Evolutionary conservation across 768 basidiomycete species (phyloP), one percentile per base, ranked within the genome.

Genomic region (Tubosaeta sp.): DNA sequence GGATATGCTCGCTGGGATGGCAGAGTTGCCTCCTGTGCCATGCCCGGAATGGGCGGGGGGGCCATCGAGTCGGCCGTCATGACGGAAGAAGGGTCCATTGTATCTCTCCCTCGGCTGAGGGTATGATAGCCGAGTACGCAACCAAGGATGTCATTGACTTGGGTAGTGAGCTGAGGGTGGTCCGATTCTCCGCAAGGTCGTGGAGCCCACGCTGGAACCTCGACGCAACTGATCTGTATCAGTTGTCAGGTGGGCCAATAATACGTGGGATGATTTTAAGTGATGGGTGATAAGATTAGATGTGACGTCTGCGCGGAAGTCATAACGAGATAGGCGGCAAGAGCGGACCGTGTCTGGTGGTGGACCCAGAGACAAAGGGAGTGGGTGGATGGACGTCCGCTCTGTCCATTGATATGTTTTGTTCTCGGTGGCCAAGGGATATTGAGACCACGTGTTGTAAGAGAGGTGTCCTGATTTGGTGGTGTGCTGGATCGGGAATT

Each of bases 211-310:
- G 65, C 60, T 43, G 65, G 53, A 65, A 19, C 65, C 64, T 54
- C 58, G 58, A 67, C 57, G 62, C 54, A 59, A 16, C 44, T 55
- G 57, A 64, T 56, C 49, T 46, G 46, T 66, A 42, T 52, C 49
- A 59, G 53, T 64, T 52, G 56, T 46, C 46, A 47, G 42, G 33
- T 54, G 52, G 52, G 43, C 49, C 53, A 43, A 50, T 50, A 22
- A 26, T 52, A 49, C 14, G 38, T 33, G 41, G 38, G 48, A 48
- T 45, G 54, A 56, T 26, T 42, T 26, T 17, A 32, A 35, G 13
- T 16, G 34, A 35, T 53, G 53, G 27, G 51, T 25, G 65, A 66
- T 66, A 64, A 68, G 65, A 67, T 67, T 64, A 67, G 65, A 67
- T 64, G 31, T 48, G 54, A 37, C 12, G 12, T 26, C 33, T 35